Evolutionary conservation across 768 basidiomycete genomes (phyloP).

Genomic region (Russula dissimulans): DNA sequence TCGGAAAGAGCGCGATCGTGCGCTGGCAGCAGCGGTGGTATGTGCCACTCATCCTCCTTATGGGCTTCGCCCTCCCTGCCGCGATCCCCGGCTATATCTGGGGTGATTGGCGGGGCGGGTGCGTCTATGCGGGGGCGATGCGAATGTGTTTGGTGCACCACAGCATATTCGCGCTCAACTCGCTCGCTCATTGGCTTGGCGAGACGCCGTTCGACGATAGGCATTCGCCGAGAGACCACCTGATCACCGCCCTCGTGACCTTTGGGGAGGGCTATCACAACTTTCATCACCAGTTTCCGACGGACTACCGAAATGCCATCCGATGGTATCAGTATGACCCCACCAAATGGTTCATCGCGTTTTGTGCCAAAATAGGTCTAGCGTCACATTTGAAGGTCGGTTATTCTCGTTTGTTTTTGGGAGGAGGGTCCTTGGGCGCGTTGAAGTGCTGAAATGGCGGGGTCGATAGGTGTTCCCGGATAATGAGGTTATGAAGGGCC

Average conservation of each 20-base stretch:
- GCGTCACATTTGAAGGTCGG: constrained; percentile 46
- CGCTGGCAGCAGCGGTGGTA: constrained; percentile 85
- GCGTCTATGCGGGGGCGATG: constrained; percentile 45
- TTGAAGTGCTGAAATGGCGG: neutral
- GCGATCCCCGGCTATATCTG: constrained; percentile 67
- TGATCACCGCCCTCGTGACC: constrained; percentile 80
- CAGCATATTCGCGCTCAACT: constrained; percentile 81
- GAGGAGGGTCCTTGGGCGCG: neutral
- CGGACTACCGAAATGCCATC: constrained; percentile 95
- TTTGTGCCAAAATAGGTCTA: constrained; percentile 46
- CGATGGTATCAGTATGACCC: constrained; percentile 90
- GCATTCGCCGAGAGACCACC: constrained; percentile 82
- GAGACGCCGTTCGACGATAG: constrained; percentile 90
- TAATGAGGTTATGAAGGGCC: constrained; percentile 72
- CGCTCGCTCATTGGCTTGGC: constrained; percentile 91
- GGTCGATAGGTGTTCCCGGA: constrained; percentile 42
- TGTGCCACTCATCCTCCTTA: constrained; percentile 51
- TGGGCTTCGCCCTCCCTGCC: constrained; percentile 38
- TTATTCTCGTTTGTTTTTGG: neutral
- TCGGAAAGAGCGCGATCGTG: constrained; percentile 71
- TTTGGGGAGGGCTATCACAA: constrained; percentile 97
- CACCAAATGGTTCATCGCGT: constrained; percentile 84
- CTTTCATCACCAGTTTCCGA: constrained; percentile 93
- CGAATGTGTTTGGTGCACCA: constrained; percentile 54
- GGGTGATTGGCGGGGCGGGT: constrained; percentile 81